Evolutionary conservation across 2,329 filamentous ascomycete genomes (phyloP), one percentile per base, ranked within the genome.

Genomic region (Dryadomyces quercus-mongolicae): DNA sequence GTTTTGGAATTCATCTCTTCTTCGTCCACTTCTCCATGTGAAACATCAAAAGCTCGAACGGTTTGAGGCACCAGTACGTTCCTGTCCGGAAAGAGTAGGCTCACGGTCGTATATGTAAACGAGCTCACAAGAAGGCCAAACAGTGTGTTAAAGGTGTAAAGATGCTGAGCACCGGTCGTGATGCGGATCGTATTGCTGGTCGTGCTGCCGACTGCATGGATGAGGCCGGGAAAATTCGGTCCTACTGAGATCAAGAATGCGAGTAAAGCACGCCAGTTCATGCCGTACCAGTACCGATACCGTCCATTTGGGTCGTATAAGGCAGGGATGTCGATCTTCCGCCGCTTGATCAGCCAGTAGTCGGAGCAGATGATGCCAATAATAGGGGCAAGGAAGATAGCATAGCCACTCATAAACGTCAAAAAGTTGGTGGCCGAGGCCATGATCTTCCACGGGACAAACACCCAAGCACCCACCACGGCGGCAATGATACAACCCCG

Each of bases 281-380:
- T 57, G 52, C 58, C 54, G 54, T 59, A 46, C 43, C 46, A 34
- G 58, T 66, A 67, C 54, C 61, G 63, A 56, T 70, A 70, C 40
- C 65, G 65, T 42, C 64, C 65, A 49, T 65, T 56, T 15, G 62
- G 61, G 42, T 62, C 61, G 59, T 71, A 71, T 51, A 71, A 57
- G 31, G 68, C 67, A 0, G 66, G 66, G 47, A 71, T 62, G 54
- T 66, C 64, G 49, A 69, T 59, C 16, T 62, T 62, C 40, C 66
- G 62, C 18, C 62, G 60, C 25, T 68, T 66, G 50, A 71, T 62
- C 42, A 71, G 55, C 62, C 66, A 72, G 57, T 68, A 72, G 55
- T 71, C 67, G 49, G 57, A 60, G n/a, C 65, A 60, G 38, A 71
- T 63, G 42, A 70, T 63, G 36, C 64, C 68, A 38, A 51, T 16